Evolutionary conservation across 345 rosid species (phyloP).

Genomic region (Hibiscus trionum): DNA sequence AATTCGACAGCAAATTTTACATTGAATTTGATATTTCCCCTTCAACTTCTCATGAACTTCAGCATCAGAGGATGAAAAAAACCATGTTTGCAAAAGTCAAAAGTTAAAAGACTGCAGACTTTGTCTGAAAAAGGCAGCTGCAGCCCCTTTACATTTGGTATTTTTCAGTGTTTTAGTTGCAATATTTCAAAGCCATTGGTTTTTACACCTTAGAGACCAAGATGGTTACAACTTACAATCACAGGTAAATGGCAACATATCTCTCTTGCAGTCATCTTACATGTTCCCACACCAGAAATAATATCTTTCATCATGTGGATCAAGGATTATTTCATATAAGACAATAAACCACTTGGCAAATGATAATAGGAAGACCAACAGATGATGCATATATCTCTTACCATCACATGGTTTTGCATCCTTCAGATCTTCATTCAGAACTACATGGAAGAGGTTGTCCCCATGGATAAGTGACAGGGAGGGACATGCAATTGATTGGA

Average conservation of each 20-base stretch:
- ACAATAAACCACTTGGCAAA: neutral
- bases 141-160: too few species aligned
- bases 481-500: neutral
- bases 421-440: neutral
- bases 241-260: neutral
- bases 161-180: too few species aligned
- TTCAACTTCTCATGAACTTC: too few species aligned
- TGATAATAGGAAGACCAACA: neutral
- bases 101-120: too few species aligned
- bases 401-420: neutral
- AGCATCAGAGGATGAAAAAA: too few species aligned
- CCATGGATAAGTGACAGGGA: neutral
- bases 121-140: too few species aligned
- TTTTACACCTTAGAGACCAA: neutral
- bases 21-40: too few species aligned
- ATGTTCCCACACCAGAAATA: neutral
- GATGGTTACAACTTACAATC: neutral
- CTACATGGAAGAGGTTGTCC: neutral
- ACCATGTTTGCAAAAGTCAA: too few species aligned
- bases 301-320: neutral
- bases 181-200: too few species aligned
- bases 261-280: neutral
- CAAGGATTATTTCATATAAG: neutral
- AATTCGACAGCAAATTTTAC: too few species aligned
- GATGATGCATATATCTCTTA: neutral